Percentiles rank a stretch among this genome's conserved stretches.
Conservation (phyloP, 2,329 filamentous ascomycete genomes). For the Penicillium sp. region DNA sequence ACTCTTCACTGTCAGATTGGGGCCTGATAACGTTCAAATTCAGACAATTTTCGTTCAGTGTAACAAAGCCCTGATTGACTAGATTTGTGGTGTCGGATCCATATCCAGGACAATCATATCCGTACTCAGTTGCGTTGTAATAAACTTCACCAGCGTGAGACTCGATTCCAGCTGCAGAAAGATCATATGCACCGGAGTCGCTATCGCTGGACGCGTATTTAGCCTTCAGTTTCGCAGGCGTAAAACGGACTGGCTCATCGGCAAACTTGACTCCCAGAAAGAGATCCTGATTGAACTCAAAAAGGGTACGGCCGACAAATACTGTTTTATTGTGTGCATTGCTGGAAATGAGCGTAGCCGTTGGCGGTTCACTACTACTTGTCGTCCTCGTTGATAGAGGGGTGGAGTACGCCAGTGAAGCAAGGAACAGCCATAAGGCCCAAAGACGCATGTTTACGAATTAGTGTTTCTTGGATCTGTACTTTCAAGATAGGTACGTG, state of each 20-base stretch:
- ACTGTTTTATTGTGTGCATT: constrained; percentile 12
- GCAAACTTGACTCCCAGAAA: constrained; percentile 35
- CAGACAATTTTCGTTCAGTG: constrained; percentile 27
- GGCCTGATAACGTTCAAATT: constrained; percentile 32
- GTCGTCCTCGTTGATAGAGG: constrained; percentile 2
- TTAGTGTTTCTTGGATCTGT: neutral
- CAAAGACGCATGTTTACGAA: neutral
- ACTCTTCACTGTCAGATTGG: neutral
- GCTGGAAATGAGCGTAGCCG: constrained; percentile 11
- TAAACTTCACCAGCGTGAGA: constrained; percentile 3
- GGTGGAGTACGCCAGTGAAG: neutral
- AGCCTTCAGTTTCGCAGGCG: constrained; percentile 23
- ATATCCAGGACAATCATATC: constrained; percentile 33
- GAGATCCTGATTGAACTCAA: constrained; percentile 28
- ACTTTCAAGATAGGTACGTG: neutral
- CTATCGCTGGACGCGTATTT: constrained; percentile 24
- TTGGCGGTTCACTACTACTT: constrained; percentile 20
- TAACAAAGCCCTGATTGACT: constrained; percentile 20
- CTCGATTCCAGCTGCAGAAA: neutral
- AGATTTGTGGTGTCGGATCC: constrained; percentile 29
- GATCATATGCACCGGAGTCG: constrained; percentile 15
- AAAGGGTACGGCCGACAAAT: constrained; percentile 28
- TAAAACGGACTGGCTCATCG: constrained; percentile 29
- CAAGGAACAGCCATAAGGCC: constrained; percentile 5
- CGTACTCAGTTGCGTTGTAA: constrained; percentile 33